Evolutionary conservation across 441 rosid genomes (phyloP), one percentile per base, ranked within the genome.

Genomic region (Syzygium syzygioides): DNA sequence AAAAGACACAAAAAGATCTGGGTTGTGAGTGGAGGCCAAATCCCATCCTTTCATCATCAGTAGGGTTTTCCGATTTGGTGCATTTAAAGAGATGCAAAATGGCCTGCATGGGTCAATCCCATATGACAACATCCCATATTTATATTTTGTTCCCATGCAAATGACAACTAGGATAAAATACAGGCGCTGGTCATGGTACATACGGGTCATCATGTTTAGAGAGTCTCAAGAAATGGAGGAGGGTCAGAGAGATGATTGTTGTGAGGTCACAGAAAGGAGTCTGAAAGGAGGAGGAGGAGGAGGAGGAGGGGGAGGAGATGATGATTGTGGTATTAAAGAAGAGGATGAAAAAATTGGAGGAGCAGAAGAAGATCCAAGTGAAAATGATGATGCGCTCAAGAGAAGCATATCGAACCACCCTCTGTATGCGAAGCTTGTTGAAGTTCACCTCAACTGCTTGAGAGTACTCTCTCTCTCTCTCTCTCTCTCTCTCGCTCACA

Each of bases 371-470:
- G 48, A 34, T 59, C 62, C 2, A 14, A 12, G 85, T 45, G 85
- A n/a, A n/a, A 79, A 85, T 66, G 26, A 86, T 10, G 91, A 91
- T 80, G 87, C 76, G 34, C 93, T 93, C 55, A 93, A 93, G 93
- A 90, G 89, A 89, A 93, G 88, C 90, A 93, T 94, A 88, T 92
- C 94, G 20, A 79, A 55, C 86, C 96, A 94, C 90, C 96, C 95
- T 66, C 89, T 94, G 89, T 93, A 92, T 86, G 93, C 88, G 25
- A 89, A 90, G 48, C 91, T 94, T 85, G 92, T 93, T 85, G 60
- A 91, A 88, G 85, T 89, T 85, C 96, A 94, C 86, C 90, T 93
- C 87, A 90, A 92, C 89, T 94, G 96, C 88, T 91, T 94, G 88
- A 91, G 45, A 93, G 96, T 95, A 92, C 55, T 86, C 45, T 89